Percentiles rank a stretch among this genome's conserved stretches.
phyloP scores from a whole-genome alignment of 805 yeast species.

The Ogataea paraovalis region DNA sequence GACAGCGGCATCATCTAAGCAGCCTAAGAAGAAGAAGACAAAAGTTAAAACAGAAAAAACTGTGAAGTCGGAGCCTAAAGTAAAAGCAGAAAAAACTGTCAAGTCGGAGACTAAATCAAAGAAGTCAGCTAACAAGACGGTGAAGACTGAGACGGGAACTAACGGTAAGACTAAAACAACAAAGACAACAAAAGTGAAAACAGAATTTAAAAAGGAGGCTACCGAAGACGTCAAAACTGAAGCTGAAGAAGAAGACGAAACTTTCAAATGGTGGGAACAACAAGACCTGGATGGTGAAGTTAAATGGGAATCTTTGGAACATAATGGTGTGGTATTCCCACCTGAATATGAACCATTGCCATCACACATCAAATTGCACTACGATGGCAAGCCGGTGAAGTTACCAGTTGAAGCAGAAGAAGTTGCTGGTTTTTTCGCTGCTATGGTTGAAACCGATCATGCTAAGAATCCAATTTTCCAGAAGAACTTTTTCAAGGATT shows the following conservation, averaged over 20 bases:
- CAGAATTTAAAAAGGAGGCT: slow-evolving; percentile 1
- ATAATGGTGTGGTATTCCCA: slow-evolving; percentile 90
- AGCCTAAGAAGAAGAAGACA: slow-evolving; percentile 8
- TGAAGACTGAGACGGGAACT: not conserved
- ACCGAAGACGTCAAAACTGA: slow-evolving; percentile 16
- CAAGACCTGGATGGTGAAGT: slow-evolving; percentile 67
- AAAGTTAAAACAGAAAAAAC: slow-evolving; percentile 1
- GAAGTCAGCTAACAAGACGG: no score
- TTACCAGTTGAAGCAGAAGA: slow-evolving; percentile 86
- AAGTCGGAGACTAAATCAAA: slow-evolving; percentile 1
- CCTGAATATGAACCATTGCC: slow-evolving; percentile 90
- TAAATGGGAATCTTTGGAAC: slow-evolving; percentile 85
- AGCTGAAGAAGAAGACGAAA: slow-evolving; percentile 47
- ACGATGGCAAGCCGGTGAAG: slow-evolving; percentile 70
- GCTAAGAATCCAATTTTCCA: slow-evolving; percentile 83
- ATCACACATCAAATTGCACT: slow-evolving; percentile 63
- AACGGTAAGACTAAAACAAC: not conserved
- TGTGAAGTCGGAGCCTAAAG: no score
- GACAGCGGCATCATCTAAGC: slow-evolving; percentile 1
- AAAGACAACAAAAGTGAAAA: slow-evolving; percentile 6
- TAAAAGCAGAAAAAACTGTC: slow-evolving; percentile 6
- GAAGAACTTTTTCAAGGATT: slow-evolving; percentile 82
- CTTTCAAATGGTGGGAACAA: slow-evolving; percentile 82
- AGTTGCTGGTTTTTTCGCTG: slow-evolving; percentile 93
- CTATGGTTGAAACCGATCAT: slow-evolving; percentile 83